Percentiles rank a stretch among this genome's conserved stretches.
phyloP scores from a whole-genome alignment of 2,329 filamentous ascomycete species.

The Exutisphaerella laricina region DNA sequence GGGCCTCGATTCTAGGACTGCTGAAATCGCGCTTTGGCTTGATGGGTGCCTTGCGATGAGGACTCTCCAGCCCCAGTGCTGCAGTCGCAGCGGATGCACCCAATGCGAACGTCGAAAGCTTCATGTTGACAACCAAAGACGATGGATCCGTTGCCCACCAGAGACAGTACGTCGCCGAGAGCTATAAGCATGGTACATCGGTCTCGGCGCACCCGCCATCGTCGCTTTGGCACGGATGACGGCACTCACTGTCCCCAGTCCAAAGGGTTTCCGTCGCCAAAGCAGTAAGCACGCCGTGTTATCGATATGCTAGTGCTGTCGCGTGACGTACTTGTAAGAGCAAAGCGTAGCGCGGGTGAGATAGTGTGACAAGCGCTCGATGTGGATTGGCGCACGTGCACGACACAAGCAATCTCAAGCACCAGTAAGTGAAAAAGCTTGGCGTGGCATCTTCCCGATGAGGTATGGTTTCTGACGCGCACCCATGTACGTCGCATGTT shows the following conservation, averaged over 20 bases:
- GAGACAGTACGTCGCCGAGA: no score
- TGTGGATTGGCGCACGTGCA: constrained; percentile 3
- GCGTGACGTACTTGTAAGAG: constrained; percentile 5
- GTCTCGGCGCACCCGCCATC: background rate
- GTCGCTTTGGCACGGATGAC: background rate
- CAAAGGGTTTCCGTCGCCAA: background rate
- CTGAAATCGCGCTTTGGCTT: constrained; percentile 1
- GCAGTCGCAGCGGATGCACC: background rate
- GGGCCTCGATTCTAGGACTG: background rate
- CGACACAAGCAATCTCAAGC: constrained; percentile 8
- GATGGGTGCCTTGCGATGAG: constrained; percentile 7
- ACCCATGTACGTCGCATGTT: no score
- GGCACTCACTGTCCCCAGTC: background rate
- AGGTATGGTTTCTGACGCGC: background rate
- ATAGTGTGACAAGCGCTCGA: background rate
- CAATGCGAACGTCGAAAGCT: background rate
- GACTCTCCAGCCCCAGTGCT: constrained; percentile 3
- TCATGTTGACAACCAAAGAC: background rate
- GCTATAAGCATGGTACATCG: no score
- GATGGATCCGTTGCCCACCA: background rate
- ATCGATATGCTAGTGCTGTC: constrained; percentile 1
- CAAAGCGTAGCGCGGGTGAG: background rate
- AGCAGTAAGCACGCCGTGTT: background rate
- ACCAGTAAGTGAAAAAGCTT: background rate
- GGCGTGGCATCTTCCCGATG: background rate